Evolutionary conservation across 176 grass and related monocot species (phyloP), one percentile per base, ranked within the genome.

Genomic region (Phoenix roebelenii): DNA sequence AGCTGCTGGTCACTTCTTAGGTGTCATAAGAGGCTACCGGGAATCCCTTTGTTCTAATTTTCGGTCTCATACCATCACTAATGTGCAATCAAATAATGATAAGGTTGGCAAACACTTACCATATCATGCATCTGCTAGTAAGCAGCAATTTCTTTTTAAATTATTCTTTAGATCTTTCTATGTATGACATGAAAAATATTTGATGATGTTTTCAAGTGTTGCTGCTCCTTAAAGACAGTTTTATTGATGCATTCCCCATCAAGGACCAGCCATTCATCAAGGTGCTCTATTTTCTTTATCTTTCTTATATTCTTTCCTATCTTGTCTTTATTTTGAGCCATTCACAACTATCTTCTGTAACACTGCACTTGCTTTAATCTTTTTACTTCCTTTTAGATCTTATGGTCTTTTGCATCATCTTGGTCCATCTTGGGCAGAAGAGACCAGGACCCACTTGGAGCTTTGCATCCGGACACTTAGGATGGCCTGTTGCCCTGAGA

Each of bases 171-270:
- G 4, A 5, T 32, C 6, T 32, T 32, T 32, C 29, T 32, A 7
- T 32, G 5, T 32, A 32, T 32, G 29, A 32, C 29, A 32, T 32
- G 29, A 32, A 32, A 32, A 32, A 32, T 7, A 2, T 50, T 58
- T 74, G 50, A 20, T 64, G 65, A 23, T 75, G 15, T 65, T 39
- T 65, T 72, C 66, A 97, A 87, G 92, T 97, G 51, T 97, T 83
- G 25, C 82, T 97, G 65, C 87, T 97, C 59, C 87, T 97, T 17
- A 97, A 97, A 61, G 87, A 97, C 69, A 97, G 86, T 80, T 97
- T 91, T 77, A 71, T 97, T 35, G 92, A 97, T 68, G 91, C 87
- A 14, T 97, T 97, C 55, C 75, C 81, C 23, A 25, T 22, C 1
- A 91, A 63, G 22, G 92, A 97, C 59, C 87, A 73, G 16, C 78